Percentiles rank a stretch among this genome's conserved stretches.
Evolutionary conservation across 1,284 basidiomycete species (phyloP).

Genomic region (Irpex sp.): DNA sequence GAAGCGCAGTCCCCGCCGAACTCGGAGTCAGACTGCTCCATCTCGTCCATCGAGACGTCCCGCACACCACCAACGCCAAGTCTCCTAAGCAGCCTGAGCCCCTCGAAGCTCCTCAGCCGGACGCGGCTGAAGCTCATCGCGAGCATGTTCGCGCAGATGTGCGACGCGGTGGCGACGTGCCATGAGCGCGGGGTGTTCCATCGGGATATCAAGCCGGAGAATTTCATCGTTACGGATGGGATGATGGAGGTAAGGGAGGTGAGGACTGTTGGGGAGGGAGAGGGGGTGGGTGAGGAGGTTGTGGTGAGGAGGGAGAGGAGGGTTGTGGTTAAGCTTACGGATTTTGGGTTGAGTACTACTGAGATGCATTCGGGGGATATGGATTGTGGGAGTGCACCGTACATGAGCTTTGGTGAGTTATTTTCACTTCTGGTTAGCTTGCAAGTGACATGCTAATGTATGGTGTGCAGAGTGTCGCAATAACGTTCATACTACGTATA

Average conservation of each 20-base stretch:
- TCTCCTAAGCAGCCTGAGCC: constrained; percentile 85
- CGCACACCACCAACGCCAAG: constrained; percentile 92
- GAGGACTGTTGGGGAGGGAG: background rate
- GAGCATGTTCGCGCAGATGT: constrained; percentile 98
- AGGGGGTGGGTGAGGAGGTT: background rate
- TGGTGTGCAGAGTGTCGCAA: constrained; percentile 84
- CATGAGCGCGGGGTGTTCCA: constrained; percentile 92
- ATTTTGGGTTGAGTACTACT: constrained; percentile 94
- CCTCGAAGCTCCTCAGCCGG: constrained; percentile 79
- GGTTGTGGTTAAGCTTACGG: constrained; percentile 90
- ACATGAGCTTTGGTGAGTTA: constrained; percentile 92
- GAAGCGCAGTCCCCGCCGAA: constrained; percentile 12
- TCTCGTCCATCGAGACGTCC: constrained; percentile 31
- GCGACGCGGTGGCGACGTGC: constrained; percentile 95
- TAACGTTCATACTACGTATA: constrained; percentile 91
- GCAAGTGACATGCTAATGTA: constrained; percentile 8
- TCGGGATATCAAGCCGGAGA: constrained; percentile 98
- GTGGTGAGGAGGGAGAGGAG: constrained; percentile 56
- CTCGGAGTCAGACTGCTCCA: constrained; percentile 5
- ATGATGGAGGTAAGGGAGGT: constrained; percentile 39
- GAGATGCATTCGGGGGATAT: constrained; percentile 91
- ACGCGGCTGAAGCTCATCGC: constrained; percentile 89
- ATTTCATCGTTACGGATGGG: constrained; percentile 89
- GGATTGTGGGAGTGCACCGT: constrained; percentile 97
- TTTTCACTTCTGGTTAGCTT: constrained; percentile 4